A percentile compares a stretch with the other conserved stretches of the same genome.
These are phyloP conservation scores for Camelina laxa DNA, from an alignment of 345 rosid species.

Conservation along the genomic window DNA sequence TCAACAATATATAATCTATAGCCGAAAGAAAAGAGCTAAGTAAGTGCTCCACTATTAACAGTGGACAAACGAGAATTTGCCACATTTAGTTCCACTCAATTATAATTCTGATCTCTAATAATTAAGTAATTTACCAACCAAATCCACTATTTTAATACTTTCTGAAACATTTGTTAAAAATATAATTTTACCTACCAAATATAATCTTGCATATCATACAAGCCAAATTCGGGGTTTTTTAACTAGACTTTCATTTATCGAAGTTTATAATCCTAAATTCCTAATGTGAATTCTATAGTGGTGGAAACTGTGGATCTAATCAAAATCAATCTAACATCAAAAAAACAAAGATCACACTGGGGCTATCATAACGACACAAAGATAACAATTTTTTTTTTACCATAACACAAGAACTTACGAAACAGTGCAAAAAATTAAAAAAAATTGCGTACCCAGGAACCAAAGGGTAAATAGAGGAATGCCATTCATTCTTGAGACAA, in stretches of 20 bases:
- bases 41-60: slow-evolving; percentile 46
- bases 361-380: not conserved
- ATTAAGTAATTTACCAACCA: slow-evolving; percentile 19
- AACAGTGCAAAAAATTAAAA: not conserved
- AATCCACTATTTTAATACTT: slow-evolving; percentile 14
- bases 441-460: slow-evolving; percentile 63
- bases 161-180: slow-evolving; percentile 10
- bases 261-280: not conserved
- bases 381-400: not conserved
- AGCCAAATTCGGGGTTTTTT: not conserved
- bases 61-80: slow-evolving; percentile 35
- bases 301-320: not conserved
- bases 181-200: slow-evolving; percentile 15
- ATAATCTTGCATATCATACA: not conserved
- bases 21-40: slow-evolving; percentile 34
- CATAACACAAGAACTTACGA: not conserved
- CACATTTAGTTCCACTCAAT: slow-evolving; percentile 42
- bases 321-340: not conserved
- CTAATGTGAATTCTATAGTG: not conserved
- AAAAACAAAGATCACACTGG: not conserved
- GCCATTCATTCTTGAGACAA: slow-evolving; percentile 58
- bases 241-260: not conserved
- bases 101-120: slow-evolving; percentile 25
- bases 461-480: slow-evolving; percentile 55
- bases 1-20: slow-evolving; percentile 14